Percentiles rank a stretch among this genome's conserved stretches.
phyloP scores from a whole-genome alignment of 495 filamentous ascomycete genomes.

The Neurospora sp. region DNA sequence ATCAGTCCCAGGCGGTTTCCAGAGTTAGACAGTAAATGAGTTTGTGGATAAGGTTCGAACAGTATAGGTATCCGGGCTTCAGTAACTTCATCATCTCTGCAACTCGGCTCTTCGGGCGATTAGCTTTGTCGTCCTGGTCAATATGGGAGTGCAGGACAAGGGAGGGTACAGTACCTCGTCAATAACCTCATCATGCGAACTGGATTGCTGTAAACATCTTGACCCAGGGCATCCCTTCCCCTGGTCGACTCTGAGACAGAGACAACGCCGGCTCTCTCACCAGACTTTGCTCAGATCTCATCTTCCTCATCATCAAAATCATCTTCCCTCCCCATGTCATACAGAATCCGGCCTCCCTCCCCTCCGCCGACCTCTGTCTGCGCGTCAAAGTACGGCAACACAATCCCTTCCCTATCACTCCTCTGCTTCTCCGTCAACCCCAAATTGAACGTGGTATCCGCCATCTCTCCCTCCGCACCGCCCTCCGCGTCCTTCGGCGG shows the following conservation, averaged over 20 bases:
- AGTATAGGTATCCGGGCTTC: background rate
- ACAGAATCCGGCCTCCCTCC: conserved; percentile 83
- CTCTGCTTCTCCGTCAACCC: conserved; percentile 85
- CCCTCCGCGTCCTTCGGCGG: conserved; percentile 27
- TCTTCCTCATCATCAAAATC: conserved; percentile 99
- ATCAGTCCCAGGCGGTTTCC: background rate
- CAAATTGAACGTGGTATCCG: conserved; percentile 68
- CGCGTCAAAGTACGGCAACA: conserved; percentile 91
- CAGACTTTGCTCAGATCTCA: conserved; percentile 54
- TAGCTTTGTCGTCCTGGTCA: background rate
- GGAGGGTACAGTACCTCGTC: background rate
- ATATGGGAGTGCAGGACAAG: background rate
- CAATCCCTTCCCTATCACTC: conserved; percentile 72
- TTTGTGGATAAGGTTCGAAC: background rate
- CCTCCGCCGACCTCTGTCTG: conserved; percentile 68
- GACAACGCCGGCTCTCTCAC: background rate
- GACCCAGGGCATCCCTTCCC: background rate
- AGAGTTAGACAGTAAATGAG: background rate
- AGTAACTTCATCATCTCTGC: too few species aligned
- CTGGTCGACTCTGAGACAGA: background rate
- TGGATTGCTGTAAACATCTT: background rate
- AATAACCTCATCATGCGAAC: background rate
- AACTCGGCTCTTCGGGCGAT: background rate
- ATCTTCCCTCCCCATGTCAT: conserved; percentile 93
- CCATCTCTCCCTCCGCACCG: conserved; percentile 39